Conservation (phyloP, 176 grass and related monocot species). For the Bromus sterilis region DNA sequence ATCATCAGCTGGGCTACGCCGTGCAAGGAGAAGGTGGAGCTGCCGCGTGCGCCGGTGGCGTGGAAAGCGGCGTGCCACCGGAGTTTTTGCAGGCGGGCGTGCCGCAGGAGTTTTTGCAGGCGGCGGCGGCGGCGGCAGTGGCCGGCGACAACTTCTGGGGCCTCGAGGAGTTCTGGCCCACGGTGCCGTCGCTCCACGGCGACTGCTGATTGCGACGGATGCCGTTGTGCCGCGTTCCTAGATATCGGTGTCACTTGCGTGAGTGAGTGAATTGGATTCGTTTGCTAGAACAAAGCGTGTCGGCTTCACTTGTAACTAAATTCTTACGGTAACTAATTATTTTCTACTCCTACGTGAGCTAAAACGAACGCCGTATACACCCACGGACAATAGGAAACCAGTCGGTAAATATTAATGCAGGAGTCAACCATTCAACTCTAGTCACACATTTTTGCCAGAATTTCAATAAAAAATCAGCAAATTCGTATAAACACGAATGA, state of each 20-base stretch:
- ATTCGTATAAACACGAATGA: too few relatives aligned
- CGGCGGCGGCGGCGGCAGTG: not conserved
- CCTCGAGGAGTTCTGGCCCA: conserved; percentile 29
- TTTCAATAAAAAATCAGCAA: too few relatives aligned
- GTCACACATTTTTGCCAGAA: too few relatives aligned
- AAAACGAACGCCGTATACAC: too few relatives aligned
- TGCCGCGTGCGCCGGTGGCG: not conserved
- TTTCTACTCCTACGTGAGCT: too few relatives aligned
- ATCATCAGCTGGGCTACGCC: not conserved
- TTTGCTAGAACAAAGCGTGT: not conserved
- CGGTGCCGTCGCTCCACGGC: not conserved
- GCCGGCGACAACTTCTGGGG: conserved; percentile 14
- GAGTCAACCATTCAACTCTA: too few relatives aligned
- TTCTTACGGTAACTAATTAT: not conserved
- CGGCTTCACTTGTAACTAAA: not conserved
- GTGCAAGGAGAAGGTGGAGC: not conserved
- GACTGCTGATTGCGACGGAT: not conserved
- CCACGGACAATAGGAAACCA: too few relatives aligned
- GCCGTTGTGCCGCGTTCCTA: not conserved
- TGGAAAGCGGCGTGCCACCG: not conserved
- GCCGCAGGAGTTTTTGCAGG: not conserved
- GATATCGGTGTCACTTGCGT: not conserved
- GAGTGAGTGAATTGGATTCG: not conserved
- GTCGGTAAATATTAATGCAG: too few relatives aligned
- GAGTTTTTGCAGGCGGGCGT: conserved; percentile 2